Conservation (phyloP, 441 rosid genomes). For the Gossypium gossypioides region DNA sequence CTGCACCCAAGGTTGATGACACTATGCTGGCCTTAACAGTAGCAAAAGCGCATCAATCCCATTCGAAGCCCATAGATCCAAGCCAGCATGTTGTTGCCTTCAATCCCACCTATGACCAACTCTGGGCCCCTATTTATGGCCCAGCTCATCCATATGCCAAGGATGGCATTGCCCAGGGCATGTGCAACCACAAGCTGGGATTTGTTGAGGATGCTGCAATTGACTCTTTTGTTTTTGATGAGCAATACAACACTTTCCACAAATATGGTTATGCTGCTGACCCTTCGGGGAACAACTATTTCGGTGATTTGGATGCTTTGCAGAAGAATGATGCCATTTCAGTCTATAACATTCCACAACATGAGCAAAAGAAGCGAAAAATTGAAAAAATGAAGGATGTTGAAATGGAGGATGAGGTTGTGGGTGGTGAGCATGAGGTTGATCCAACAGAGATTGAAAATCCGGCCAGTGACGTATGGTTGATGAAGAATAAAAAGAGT, state of each 20-base stretch:
- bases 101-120: slow-evolving; percentile 88
- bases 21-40: slow-evolving; percentile 73
- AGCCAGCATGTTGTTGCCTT: slow-evolving; percentile 58
- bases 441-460: slow-evolving; percentile 52
- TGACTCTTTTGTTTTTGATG: slow-evolving; percentile 76
- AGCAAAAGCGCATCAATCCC: slow-evolving; percentile 46
- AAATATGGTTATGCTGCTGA: slow-evolving; percentile 84
- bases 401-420: slow-evolving; percentile 20
- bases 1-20: slow-evolving; percentile 85
- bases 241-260: slow-evolving; percentile 87
- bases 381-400: slow-evolving; percentile 49
- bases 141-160: slow-evolving; percentile 90
- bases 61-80: slow-evolving; percentile 69
- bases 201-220: slow-evolving; percentile 88
- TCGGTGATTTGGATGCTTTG: slow-evolving; percentile 73
- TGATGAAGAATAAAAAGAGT: slow-evolving; percentile 70
- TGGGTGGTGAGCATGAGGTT: slow-evolving; percentile 15
- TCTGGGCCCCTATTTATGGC: slow-evolving; percentile 86
- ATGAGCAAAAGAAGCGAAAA: slow-evolving; percentile 71
- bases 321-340: slow-evolving; percentile 55
- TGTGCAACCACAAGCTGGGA: slow-evolving; percentile 97
- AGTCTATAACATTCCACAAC: slow-evolving; percentile 73
- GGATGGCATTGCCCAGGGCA: slow-evolving; percentile 89
- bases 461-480: slow-evolving; percentile 70
- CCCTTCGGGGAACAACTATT: slow-evolving; percentile 70